A percentile compares a stretch with the other conserved stretches of the same genome.
These are phyloP conservation scores for Fusarium falciforme DNA, from an alignment of 2,329 filamentous ascomycete genomes.

Conservation along the genomic window DNA sequence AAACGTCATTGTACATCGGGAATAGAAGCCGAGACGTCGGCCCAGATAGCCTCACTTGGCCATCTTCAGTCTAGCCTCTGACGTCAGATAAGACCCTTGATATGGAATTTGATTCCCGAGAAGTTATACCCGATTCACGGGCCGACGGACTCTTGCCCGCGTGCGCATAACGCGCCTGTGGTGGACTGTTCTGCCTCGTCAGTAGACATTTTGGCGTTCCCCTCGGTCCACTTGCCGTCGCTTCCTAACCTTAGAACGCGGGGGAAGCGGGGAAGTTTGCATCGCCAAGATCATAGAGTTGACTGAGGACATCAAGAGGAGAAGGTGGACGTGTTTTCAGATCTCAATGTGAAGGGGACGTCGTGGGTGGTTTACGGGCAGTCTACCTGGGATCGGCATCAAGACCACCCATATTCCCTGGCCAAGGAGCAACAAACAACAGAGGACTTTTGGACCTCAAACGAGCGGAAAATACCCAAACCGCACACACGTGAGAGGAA, in stretches of 20 bases:
- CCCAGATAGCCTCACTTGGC: background rate
- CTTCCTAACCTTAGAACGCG: background rate
- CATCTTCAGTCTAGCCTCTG: background rate
- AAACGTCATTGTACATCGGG: background rate
- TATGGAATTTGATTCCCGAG: background rate
- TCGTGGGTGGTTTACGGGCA: too few species aligned
- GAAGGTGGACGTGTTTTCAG: background rate
- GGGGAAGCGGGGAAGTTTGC: background rate
- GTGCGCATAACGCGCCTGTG: background rate
- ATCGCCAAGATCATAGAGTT: background rate
- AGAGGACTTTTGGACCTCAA: too few species aligned
- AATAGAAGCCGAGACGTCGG: background rate
- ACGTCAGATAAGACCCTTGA: background rate
- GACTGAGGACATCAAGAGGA: background rate
- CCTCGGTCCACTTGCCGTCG: background rate
- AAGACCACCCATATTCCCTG: too few species aligned
- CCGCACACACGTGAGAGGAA: background rate
- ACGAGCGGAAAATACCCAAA: too few species aligned
- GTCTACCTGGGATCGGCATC: too few species aligned
- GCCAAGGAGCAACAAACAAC: too few species aligned
- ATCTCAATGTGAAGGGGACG: background rate
- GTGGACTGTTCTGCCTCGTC: background rate
- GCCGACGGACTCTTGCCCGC: background rate
- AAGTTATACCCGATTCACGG: background rate
- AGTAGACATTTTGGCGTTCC: background rate